Evolutionary conservation across 768 basidiomycete species (phyloP).

Genomic region (Mycena polygramma): DNA sequence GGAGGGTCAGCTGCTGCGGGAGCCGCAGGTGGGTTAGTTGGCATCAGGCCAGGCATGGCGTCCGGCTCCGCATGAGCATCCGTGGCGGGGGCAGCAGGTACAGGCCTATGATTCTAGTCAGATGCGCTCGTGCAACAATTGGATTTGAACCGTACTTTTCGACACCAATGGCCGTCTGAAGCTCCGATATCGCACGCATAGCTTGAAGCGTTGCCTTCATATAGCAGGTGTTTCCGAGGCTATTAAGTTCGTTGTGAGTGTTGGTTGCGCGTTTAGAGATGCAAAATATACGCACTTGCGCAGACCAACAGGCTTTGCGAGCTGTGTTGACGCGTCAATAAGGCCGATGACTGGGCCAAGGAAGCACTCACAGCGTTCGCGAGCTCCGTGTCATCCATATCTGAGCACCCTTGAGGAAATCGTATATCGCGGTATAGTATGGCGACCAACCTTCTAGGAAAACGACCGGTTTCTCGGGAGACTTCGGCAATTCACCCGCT

Average conservation of each 20-base stretch:
- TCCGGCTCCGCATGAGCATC: background rate
- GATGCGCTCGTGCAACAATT: background rate
- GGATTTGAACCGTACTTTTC: slow-evolving; percentile 52
- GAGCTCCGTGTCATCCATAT: slow-evolving; percentile 87
- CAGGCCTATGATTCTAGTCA: slow-evolving; percentile 5
- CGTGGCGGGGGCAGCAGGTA: background rate
- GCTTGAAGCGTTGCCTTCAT: slow-evolving; percentile 97
- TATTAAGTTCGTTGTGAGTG: slow-evolving; percentile 39
- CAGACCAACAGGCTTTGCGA: slow-evolving; percentile 85
- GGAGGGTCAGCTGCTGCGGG: background rate
- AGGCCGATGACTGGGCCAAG: slow-evolving; percentile 25
- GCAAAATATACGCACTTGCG: slow-evolving; percentile 66
- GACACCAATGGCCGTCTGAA: slow-evolving; percentile 76
- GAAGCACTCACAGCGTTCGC: slow-evolving; percentile 77
- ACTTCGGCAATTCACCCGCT: slow-evolving; percentile 91
- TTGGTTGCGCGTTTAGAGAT: background rate
- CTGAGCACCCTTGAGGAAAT: slow-evolving; percentile 52
- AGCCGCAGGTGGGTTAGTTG: slow-evolving; percentile 13
- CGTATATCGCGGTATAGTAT: background rate
- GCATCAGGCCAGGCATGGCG: slow-evolving; percentile 22
- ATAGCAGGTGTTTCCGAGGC: slow-evolving; percentile 96
- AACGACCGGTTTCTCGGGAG: slow-evolving; percentile 81
- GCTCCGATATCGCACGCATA: slow-evolving; percentile 92
- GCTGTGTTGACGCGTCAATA: slow-evolving; percentile 53
- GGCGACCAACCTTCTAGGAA: slow-evolving; percentile 82